phyloP scores from a whole-genome alignment of 805 yeast species.

The Candida patagonica region DNA sequence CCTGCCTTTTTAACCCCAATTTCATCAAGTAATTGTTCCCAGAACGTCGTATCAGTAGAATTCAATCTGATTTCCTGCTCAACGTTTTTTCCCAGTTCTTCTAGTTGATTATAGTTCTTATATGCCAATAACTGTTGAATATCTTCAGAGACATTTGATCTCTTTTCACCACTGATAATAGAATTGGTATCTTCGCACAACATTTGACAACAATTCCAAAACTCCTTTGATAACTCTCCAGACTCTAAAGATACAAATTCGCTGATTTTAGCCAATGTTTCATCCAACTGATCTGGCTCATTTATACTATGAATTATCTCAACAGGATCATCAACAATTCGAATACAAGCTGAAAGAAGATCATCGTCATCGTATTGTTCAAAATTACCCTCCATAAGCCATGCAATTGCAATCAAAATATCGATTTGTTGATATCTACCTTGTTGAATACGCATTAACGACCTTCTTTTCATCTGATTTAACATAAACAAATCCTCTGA shows the following conservation, averaged over 20 bases:
- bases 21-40: constrained; percentile 21
- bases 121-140: constrained; percentile 22
- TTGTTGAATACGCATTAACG: constrained; percentile 23
- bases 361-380: constrained; percentile 17
- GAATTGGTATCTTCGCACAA: constrained; percentile 6
- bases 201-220: constrained; percentile 16
- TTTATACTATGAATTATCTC: constrained; percentile 14
- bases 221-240: constrained; percentile 7
- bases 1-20: constrained; percentile 17
- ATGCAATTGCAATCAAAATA: constrained; percentile 14
- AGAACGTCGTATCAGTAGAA: constrained; percentile 22
- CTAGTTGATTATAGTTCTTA: constrained; percentile 21
- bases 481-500: constrained; percentile 24
- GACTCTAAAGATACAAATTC: constrained; percentile 10
- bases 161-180: background rate
- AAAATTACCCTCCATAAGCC: constrained; percentile 11
- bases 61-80: constrained; percentile 6
- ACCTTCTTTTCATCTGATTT: constrained; percentile 23
- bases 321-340: constrained; percentile 15
- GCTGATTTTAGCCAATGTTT: constrained; percentile 7
- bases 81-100: constrained; percentile 16
- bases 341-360: background rate
- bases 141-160: constrained; percentile 17
- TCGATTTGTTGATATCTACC: constrained; percentile 22
- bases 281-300: constrained; percentile 9